Evolutionary conservation across 2,329 filamentous ascomycete genomes (phyloP).

Genomic region (Cryphonectria japonica): DNA sequence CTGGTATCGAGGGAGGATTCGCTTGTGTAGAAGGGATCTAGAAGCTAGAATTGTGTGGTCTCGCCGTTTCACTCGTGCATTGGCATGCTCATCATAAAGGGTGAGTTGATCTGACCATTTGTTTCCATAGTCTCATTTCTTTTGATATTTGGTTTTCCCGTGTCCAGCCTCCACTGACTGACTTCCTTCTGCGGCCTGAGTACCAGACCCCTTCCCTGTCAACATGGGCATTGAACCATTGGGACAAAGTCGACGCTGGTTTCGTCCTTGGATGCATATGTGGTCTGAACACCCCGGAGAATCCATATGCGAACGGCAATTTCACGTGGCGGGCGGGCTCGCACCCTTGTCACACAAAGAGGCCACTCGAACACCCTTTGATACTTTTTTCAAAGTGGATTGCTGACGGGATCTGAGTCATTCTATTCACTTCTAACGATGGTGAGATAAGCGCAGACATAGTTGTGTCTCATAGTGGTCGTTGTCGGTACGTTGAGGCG

Average conservation of each 20-base stretch:
- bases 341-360: neutral
- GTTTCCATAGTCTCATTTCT: neutral
- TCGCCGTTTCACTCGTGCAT: neutral
- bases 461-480: slow-evolving; percentile 1
- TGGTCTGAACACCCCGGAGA: slow-evolving; percentile 3
- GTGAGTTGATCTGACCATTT: neutral
- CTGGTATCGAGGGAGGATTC: slow-evolving; percentile 5
- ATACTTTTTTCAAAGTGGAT: neutral
- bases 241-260: neutral
- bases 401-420: slow-evolving; percentile 10
- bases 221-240: neutral
- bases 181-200: neutral
- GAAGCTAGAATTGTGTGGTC: neutral
- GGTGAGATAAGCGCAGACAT: slow-evolving; percentile 2
- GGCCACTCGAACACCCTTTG: neutral
- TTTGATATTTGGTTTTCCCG: neutral
- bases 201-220: neutral
- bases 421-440: neutral
- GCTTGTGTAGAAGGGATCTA: slow-evolving; percentile 6
- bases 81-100: neutral
- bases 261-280: neutral
- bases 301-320: slow-evolving; percentile 8
- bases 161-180: neutral
- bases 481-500: neutral
- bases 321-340: slow-evolving; percentile 3